Percentiles rank a stretch among this genome's conserved stretches.
Conservation (phyloP, 2,329 filamentous ascomycete species). For the Leptographium galeiforme region DNA sequence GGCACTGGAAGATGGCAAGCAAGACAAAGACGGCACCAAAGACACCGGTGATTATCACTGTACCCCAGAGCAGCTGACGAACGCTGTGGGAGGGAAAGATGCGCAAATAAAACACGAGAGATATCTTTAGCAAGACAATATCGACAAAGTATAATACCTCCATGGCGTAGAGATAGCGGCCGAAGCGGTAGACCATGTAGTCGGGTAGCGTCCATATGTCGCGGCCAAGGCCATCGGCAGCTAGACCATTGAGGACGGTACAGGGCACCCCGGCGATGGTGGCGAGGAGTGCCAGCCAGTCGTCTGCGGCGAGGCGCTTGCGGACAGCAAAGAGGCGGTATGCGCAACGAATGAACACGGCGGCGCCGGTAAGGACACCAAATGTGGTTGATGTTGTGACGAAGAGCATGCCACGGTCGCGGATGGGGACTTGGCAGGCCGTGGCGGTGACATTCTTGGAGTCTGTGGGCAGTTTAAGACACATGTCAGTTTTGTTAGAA, state of each 20-base stretch:
- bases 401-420: constrained; percentile 19
- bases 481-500: constrained; percentile 1
- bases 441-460: constrained; percentile 15
- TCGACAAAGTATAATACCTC: constrained; percentile 30
- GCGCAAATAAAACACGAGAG: constrained; percentile 39
- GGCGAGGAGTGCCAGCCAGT: constrained; percentile 22
- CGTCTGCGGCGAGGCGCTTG: constrained; percentile 20
- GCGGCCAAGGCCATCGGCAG: constrained; percentile 28
- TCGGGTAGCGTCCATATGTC: constrained; percentile 36
- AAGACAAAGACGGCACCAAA: constrained; percentile 30
- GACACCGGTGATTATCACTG: constrained; percentile 23
- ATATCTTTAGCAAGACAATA: constrained; percentile 32
- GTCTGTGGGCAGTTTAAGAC: not conserved
- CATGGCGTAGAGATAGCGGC: constrained; percentile 27
- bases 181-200: constrained; percentile 27
- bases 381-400: constrained; percentile 18
- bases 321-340: constrained; percentile 19
- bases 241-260: constrained; percentile 17
- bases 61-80: constrained; percentile 25
- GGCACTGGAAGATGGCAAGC: constrained; percentile 34
- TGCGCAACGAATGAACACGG: constrained; percentile 24
- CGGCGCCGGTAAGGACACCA: constrained; percentile 20
- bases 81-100: constrained; percentile 32
- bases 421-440: constrained; percentile 13
- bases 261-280: constrained; percentile 15